Percentiles rank a stretch among this genome's conserved stretches.
phyloP scores from a whole-genome alignment of 352 stramenopile species.

The Ophiocytium majus region DNA sequence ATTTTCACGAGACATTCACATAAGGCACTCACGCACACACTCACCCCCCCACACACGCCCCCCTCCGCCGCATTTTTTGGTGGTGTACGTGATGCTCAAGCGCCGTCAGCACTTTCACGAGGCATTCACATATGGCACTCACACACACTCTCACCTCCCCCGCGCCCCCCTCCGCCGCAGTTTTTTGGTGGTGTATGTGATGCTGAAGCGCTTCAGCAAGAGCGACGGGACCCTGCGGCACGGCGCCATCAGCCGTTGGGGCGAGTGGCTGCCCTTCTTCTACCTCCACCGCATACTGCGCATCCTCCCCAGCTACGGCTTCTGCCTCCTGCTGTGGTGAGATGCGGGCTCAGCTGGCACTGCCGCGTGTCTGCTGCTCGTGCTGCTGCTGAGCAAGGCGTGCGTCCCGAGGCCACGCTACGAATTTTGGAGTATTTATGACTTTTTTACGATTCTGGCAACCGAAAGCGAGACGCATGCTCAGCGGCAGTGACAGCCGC shows the following conservation, averaged over 20 bases:
- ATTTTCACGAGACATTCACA: too few species aligned
- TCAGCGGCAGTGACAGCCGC: neutral
- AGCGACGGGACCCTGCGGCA: neutral
- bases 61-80: constrained; percentile 37
- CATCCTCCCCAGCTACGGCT: constrained; percentile 55
- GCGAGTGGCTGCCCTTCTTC: constrained; percentile 52
- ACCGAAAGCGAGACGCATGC: too few species aligned
- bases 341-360: constrained; percentile 26
- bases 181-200: constrained; percentile 56
- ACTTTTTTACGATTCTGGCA: too few species aligned
- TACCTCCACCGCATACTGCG: constrained; percentile 59
- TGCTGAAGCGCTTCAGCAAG: constrained; percentile 41
- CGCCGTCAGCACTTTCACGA: neutral
- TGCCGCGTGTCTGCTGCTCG: neutral
- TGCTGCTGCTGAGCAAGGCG: neutral
- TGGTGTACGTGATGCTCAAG: constrained; percentile 10
- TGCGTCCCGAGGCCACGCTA: neutral
- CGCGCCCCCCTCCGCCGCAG: neutral
- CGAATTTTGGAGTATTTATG: too few species aligned
- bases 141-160: too few species aligned
- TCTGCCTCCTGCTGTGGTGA: constrained; percentile 58
- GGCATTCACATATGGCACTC: too few species aligned
- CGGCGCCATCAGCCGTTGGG: neutral
- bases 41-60: too few species aligned
- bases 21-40: too few species aligned